Base-by-base conservation (phyloP, 2,329 filamentous ascomycete species). In the Neophaeococcomyces aloes region DNA sequence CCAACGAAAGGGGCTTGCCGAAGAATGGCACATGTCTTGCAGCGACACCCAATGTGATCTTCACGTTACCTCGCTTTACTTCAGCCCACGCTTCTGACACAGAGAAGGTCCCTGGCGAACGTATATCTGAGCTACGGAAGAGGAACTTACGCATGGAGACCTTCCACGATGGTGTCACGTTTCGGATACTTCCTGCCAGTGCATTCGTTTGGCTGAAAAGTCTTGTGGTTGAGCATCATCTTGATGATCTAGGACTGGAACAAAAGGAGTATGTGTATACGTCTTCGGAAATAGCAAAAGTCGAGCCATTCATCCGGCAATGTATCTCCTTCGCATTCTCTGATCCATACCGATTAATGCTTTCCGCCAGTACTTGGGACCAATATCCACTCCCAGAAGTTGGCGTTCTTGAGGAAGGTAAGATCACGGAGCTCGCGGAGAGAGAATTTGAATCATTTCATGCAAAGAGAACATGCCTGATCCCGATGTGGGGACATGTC, bases 151-250 rank as follows among this genome's bases (percentile, higher is more conserved):
- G 23, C 23, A 15, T 14, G 10, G 13, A 29, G 10, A 29, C 19
- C 37, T n/a, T 29, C 3, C 19, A 14, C 23, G 15, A 37, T n/a
- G n/a, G n/a, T n/a, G n/a, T n/a, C n/a, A n/a, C 31, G 10, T 42
- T 36, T 27, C 13, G 17, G 8, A 17, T 36, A 14, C 29, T 36
- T 33, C 40, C 40, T 23, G 29, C 40, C 29, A 36, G 29, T 17
- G 40, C 40, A 10, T 7, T 42, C 8, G 15, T 17, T 6, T 42
- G 30, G 14, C 30, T 11, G 14, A 38, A 18, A 27, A 38, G 10
- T 46, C 45, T 10, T 51, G 48, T 38, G 17, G 23, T 29, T 32
- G 44, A 30, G 48, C 46, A 21, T 15, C 34, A 17, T 44, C 42
- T 30, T 33, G 48, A 25, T 37, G 32, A 32, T 37, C 13, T 14